These are phyloP conservation scores for Dysphania ambrosioides DNA, from an alignment of 148 eudicot species.

Conservation along the genomic window DNA sequence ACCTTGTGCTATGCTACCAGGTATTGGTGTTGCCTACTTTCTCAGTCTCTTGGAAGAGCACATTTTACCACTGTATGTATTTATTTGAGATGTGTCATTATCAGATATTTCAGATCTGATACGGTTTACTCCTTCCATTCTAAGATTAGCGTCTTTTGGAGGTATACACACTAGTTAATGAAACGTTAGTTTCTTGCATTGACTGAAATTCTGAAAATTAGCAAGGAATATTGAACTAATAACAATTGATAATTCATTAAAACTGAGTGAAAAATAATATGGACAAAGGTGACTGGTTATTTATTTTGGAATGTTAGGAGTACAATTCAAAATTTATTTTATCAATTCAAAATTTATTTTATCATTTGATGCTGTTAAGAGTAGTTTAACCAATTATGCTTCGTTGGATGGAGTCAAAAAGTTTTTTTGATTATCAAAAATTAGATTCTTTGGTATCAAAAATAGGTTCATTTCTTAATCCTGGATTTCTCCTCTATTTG, in stretches of 20 bases:
- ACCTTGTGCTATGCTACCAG: slow-evolving; percentile 77
- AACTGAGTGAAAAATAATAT: not conserved
- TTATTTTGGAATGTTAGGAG: not conserved
- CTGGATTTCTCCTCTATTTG: not conserved
- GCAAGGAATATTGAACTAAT: no score
- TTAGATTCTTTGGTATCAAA: not conserved
- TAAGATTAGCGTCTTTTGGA: not conserved
- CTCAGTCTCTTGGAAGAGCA: not conserved
- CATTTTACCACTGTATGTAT: not conserved
- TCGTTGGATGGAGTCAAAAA: no score
- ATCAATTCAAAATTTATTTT: no score
- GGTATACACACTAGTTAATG: no score
- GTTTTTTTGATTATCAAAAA: no score
- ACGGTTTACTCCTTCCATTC: not conserved
- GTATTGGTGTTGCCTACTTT: slow-evolving; percentile 27
- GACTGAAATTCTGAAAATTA: no score
- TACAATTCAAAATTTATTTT: not conserved
- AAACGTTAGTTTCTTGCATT: no score
- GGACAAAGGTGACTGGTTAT: no score
- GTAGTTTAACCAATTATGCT: not conserved
- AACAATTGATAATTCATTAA: not conserved
- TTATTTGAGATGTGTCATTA: not conserved
- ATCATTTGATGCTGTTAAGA: not conserved
- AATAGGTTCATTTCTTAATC: no score
- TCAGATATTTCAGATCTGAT: not conserved